phyloP scores from a whole-genome alignment of 176 grass and related monocot genomes.

The Paspalum notatum region DNA sequence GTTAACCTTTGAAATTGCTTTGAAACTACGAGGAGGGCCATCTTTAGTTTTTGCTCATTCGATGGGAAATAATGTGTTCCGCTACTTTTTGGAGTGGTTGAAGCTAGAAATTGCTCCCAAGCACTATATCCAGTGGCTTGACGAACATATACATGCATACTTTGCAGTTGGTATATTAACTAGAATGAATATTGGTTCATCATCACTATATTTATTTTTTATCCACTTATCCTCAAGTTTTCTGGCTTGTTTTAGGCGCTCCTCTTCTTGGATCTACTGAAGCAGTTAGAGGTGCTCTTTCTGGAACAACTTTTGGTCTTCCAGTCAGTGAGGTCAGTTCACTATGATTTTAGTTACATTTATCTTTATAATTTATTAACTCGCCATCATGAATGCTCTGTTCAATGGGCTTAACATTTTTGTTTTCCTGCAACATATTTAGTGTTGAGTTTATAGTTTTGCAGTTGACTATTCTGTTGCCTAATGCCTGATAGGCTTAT shows the following conservation, averaged over 20 bases:
- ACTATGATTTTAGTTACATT: slow-evolving; percentile 28
- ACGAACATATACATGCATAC: slow-evolving; percentile 91
- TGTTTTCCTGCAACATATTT: background rate
- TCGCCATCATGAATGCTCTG: background rate
- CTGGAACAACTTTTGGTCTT: slow-evolving; percentile 85
- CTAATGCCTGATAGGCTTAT: slow-evolving; percentile 13
- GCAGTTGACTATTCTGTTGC: slow-evolving; percentile 15
- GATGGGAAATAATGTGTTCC: slow-evolving; percentile 98
- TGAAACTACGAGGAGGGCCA: slow-evolving; percentile 88
- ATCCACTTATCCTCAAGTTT: slow-evolving; percentile 13
- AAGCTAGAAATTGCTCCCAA: slow-evolving; percentile 97
- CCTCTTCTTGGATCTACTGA: slow-evolving; percentile 93
- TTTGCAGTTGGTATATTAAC: slow-evolving; percentile 82
- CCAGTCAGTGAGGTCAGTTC: slow-evolving; percentile 75
- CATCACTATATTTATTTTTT: slow-evolving; percentile 14
- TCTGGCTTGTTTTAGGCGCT: slow-evolving; percentile 52
- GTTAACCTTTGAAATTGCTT: slow-evolving; percentile 90
- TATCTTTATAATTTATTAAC: slow-evolving; percentile 25
- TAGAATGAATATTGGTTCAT: slow-evolving; percentile 27
- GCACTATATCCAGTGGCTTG: slow-evolving; percentile 84
- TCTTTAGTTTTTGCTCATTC: slow-evolving; percentile 98
- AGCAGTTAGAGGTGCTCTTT: slow-evolving; percentile 68
- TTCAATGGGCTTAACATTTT: background rate
- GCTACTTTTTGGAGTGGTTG: slow-evolving; percentile 96
- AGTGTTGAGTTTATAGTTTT: slow-evolving; percentile 20